A percentile compares a stretch with the other conserved stretches of the same genome.
Conservation (phyloP, 176 grass and related monocot genomes). For the Poa annua region DNA sequence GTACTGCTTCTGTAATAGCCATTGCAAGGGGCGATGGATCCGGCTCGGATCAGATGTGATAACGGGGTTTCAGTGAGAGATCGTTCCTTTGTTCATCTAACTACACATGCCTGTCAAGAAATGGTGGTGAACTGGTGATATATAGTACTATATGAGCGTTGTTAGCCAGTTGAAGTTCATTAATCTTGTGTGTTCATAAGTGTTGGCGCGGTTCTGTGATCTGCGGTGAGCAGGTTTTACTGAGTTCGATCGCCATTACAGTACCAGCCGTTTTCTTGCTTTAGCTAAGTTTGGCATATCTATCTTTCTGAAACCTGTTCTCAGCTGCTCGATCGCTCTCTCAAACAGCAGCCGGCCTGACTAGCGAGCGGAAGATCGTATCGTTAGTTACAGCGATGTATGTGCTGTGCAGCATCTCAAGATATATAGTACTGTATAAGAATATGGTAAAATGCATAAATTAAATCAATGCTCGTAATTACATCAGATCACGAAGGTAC, state of each 20-base stretch:
- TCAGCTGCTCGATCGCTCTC: too few species aligned
- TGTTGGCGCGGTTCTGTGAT: background rate
- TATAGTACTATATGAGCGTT: too few species aligned
- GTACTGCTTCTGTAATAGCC: background rate
- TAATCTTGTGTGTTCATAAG: background rate
- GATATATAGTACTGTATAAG: background rate
- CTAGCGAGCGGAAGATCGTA: background rate
- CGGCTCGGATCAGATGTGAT: background rate
- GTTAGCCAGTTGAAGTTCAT: background rate
- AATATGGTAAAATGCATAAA: slow-evolving; percentile 38
- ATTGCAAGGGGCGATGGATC: slow-evolving; percentile 8
- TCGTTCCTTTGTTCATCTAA: background rate
- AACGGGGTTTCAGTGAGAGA: background rate
- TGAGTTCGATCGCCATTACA: background rate
- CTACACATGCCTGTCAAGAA: background rate
- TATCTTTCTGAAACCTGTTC: background rate
- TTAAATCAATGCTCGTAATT: slow-evolving; percentile 62
- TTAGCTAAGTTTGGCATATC: background rate
- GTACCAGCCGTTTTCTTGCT: background rate
- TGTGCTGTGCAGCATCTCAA: background rate
- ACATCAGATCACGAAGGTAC: slow-evolving; percentile 41
- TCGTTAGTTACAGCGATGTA: background rate
- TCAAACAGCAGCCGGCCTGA: background rate
- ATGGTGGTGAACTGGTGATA: background rate
- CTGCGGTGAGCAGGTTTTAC: background rate